Conservation (phyloP, 2,329 filamentous ascomycete genomes). For the Cercospora beticola region DNA sequence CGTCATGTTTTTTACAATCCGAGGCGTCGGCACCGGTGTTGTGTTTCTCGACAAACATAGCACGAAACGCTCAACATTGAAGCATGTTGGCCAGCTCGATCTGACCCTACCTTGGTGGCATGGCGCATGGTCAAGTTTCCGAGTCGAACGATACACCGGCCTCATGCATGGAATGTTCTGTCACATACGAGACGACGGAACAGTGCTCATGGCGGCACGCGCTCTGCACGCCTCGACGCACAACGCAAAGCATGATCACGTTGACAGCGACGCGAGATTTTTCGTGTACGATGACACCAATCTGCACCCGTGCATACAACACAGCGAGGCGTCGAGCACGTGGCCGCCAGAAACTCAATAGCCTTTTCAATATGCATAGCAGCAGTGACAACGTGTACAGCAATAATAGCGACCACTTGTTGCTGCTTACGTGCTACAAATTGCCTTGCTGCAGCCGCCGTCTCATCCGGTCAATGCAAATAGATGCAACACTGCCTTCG, state of each 20-base stretch:
- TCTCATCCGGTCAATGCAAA: background rate
- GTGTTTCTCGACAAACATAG: background rate
- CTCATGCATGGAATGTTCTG: slow-evolving; percentile 19
- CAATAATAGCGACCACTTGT: background rate
- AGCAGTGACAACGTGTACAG: background rate
- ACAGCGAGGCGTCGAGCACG: background rate
- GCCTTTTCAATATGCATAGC: slow-evolving; percentile 1
- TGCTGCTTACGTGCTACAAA: slow-evolving; percentile 7
- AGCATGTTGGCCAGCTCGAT: background rate
- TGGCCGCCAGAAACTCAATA: background rate
- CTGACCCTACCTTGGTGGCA: background rate
- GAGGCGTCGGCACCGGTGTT: background rate
- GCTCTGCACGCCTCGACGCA: background rate
- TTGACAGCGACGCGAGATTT: slow-evolving; percentile 1
- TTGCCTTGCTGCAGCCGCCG: slow-evolving; percentile 5
- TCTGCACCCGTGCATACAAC: background rate
- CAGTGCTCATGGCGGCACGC: slow-evolving; percentile 2
- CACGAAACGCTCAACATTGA: background rate
- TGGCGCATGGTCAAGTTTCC: background rate
- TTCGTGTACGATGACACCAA: background rate
- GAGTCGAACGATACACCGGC: background rate
- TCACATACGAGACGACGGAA: background rate
- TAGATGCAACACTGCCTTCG: background rate
- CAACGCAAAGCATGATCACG: slow-evolving; percentile 3
- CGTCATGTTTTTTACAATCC: background rate